Percentiles rank a stretch among this genome's conserved stretches.
phyloP scores from a whole-genome alignment of 768 basidiomycete species.

The Russula lepida region DNA sequence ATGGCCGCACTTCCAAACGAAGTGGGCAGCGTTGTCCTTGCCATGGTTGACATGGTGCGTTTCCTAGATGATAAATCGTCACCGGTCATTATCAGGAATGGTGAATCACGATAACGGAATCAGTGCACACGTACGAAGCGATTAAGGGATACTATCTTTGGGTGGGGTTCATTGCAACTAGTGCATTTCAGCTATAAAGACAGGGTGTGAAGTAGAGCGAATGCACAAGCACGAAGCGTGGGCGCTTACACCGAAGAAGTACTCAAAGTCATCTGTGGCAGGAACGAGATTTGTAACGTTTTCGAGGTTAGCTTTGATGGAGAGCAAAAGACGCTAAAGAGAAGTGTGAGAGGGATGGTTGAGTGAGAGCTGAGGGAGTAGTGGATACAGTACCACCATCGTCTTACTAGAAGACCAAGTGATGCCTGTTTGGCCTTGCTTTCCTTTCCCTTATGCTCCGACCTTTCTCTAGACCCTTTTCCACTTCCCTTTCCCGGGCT shows the following conservation, averaged over 20 bases:
- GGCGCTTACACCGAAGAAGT: slow-evolving; percentile 58
- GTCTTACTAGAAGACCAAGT: not conserved
- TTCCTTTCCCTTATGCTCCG: slow-evolving; percentile 3
- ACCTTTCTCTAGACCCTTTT: slow-evolving; percentile 22
- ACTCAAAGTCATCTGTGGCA: slow-evolving; percentile 62
- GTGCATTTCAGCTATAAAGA: slow-evolving; percentile 60
- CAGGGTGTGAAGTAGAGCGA: slow-evolving; percentile 1
- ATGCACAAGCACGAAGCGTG: not conserved
- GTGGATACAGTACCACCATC: slow-evolving; percentile 3
- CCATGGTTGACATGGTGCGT: slow-evolving; percentile 54
- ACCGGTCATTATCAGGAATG: not conserved
- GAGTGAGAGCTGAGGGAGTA: not conserved
- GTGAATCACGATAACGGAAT: no score
- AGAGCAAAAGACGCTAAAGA: slow-evolving; percentile 49
- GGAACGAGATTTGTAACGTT: slow-evolving; percentile 66
- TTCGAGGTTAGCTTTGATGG: slow-evolving; percentile 74
- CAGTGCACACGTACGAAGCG: slow-evolving; percentile 39
- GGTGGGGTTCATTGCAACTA: slow-evolving; percentile 69
- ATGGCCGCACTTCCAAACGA: slow-evolving; percentile 71
- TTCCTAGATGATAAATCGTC: slow-evolving; percentile 40
- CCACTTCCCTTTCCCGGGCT: slow-evolving; percentile 21
- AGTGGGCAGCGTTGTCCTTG: slow-evolving; percentile 62
- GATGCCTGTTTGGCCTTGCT: slow-evolving; percentile 18
- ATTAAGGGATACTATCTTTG: slow-evolving; percentile 65
- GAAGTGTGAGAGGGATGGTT: slow-evolving; percentile 7